Percentiles rank a stretch among this genome's conserved stretches.
phyloP scores from a whole-genome alignment of 108 stramenopile species.

The Cyclotella sp. region DNA sequence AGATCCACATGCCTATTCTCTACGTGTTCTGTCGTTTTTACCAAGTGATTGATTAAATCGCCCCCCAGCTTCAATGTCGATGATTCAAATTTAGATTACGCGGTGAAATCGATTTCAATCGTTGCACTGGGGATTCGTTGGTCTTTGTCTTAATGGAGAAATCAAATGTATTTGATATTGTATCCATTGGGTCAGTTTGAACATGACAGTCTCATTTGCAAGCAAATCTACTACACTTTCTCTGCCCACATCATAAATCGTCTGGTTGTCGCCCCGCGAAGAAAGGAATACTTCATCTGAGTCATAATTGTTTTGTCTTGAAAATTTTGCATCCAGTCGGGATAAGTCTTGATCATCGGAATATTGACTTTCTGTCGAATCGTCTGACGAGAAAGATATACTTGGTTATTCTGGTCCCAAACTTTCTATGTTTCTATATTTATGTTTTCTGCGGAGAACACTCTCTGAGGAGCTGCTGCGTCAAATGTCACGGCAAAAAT shows the following conservation, averaged over 20 bases:
- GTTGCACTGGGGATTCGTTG: background rate
- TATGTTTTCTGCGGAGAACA: no score
- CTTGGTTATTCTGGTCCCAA: no score
- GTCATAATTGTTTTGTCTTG: background rate
- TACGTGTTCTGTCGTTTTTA: constrained; percentile 19
- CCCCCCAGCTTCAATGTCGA: background rate
- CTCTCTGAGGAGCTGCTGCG: no score
- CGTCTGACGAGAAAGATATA: background rate
- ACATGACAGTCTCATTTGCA: background rate
- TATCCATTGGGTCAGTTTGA: background rate
- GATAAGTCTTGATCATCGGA: background rate
- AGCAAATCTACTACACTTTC: constrained; percentile 41
- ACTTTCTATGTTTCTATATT: no score
- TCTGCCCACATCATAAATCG: constrained; percentile 29
- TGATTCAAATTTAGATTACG: background rate
- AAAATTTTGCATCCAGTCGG: background rate
- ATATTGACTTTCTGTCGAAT: background rate
- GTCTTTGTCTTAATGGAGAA: background rate
- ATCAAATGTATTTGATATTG: background rate
- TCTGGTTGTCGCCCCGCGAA: constrained; percentile 21
- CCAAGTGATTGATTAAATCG: background rate
- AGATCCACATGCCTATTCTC: constrained; percentile 30
- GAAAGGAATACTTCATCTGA: constrained; percentile 13
- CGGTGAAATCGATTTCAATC: background rate
- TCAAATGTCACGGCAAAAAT: no score